A percentile compares a stretch with the other conserved stretches of the same genome.
Evolutionary conservation across 2,329 filamentous ascomycete species (phyloP).

Genomic region (Calycina herbarum): DNA sequence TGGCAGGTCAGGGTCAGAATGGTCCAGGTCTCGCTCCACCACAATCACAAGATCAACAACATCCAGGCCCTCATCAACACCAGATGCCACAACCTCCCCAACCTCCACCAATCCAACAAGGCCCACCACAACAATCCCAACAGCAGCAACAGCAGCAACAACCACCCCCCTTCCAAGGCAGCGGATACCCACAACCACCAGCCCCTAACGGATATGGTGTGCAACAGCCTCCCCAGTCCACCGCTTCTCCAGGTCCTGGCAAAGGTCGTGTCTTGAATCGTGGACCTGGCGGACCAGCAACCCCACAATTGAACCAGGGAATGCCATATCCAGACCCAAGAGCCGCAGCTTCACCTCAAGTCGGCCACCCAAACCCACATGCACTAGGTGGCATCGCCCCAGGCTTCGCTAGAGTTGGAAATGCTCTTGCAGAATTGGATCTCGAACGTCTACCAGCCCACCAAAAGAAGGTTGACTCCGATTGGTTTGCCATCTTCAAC

Average conservation of each 20-base stretch:
- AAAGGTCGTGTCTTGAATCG: slow-evolving; percentile 65
- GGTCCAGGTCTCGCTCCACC: slow-evolving; percentile 77
- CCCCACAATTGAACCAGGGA: slow-evolving; percentile 87
- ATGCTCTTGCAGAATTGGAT: slow-evolving; percentile 81
- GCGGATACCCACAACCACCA: slow-evolving; percentile 52
- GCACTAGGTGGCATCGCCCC: slow-evolving; percentile 49
- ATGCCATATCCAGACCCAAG: slow-evolving; percentile 81
- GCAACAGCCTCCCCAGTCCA: slow-evolving; percentile 78
- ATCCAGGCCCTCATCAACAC: slow-evolving; percentile 55
- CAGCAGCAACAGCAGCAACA: slow-evolving; percentile 15
- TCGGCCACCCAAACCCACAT: slow-evolving; percentile 75
- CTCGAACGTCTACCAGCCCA: slow-evolving; percentile 80
- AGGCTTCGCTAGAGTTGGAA: slow-evolving; percentile 55
- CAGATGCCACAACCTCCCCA: slow-evolving; percentile 78
- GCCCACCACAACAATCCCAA: slow-evolving; percentile 38
- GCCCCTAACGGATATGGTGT: slow-evolving; percentile 68
- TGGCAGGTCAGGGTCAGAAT: slow-evolving; percentile 63
- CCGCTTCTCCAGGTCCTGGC: slow-evolving; percentile 81
- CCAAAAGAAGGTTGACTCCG: slow-evolving; percentile 83
- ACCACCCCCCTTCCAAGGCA: slow-evolving; percentile 65
- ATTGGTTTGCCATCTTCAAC: slow-evolving; percentile 98
- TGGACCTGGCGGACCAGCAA: slow-evolving; percentile 72
- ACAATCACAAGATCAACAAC: slow-evolving; percentile 59
- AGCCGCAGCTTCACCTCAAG: slow-evolving; percentile 71
- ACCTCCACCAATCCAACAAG: slow-evolving; percentile 46